Base-by-base conservation (phyloP, 306 rosid species). In the Prosopis cineraria region DNA sequence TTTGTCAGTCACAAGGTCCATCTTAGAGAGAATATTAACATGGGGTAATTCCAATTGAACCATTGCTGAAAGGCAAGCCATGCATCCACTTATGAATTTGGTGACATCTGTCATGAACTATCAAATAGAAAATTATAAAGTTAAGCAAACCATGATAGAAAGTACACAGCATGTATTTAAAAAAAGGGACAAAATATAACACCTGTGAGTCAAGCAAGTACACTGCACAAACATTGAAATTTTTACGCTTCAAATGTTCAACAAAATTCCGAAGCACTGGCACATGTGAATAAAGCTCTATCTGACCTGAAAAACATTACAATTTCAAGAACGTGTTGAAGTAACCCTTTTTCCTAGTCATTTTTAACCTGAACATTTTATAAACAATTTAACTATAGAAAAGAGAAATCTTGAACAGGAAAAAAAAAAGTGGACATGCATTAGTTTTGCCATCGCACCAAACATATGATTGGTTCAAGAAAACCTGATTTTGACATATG, bases 151-250 rank as follows among this genome's bases (percentile, higher is more conserved):
- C 24, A 66, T 37, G 45, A 58, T 4, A 34, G 41, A 24, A 73
- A 73, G 40, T 30, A 62, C 41, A 62, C 14, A 20, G 30, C 2
- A 37, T n/a, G 27, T 4, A 11, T 60, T 39, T 11, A 40, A 37
- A 63, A 8, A 33, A 36, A 16, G 27, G 52, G 1, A 10, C 19
- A 40, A 24, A 67, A 67, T 13, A 39, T 67, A 39, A 62, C 64
- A 92, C 98, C 97, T 94, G 97, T 63, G 98, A 94, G 87, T 94
- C 97, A 48, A 94, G 97, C 68, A 94, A 79, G 85, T 92, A 94
- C 16, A 94, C 98, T 11, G 80, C 98, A 73, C 98, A 94, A 68
- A 94, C 89, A 66, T 80, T 94, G 84, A 89, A 92, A 85, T 86
- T 85, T 76, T 86, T 94, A 40, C 87, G 80, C 71, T 88, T 86